Evolutionary conservation across 805 yeast genomes (phyloP).

Genomic region (Saturnispora hagleri): DNA sequence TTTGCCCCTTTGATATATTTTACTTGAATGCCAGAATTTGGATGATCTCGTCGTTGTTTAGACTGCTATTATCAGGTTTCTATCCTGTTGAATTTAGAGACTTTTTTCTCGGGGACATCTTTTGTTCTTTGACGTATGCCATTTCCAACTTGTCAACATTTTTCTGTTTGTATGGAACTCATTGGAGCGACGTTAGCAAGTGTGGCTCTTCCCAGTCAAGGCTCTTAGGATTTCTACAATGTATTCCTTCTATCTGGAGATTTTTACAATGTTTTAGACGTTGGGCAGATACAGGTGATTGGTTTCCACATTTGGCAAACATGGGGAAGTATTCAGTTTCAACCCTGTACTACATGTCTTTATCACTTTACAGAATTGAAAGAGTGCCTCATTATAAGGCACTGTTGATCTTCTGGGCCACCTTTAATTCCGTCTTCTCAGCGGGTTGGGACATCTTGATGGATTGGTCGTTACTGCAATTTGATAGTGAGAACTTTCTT

Average conservation of each 20-base stretch:
- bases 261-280: constrained; percentile 85
- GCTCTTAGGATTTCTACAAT: constrained; percentile 70
- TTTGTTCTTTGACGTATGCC: constrained; percentile 83
- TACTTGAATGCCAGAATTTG: constrained; percentile 64
- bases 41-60: constrained; percentile 61
- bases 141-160: constrained; percentile 79
- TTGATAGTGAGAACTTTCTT: constrained; percentile 44
- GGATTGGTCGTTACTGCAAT: constrained; percentile 91
- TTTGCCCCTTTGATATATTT: constrained; percentile 53
- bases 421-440: constrained; percentile 60
- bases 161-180: constrained; percentile 68
- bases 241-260: constrained; percentile 87
- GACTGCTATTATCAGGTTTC: constrained; percentile 72
- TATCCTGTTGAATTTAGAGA: constrained; percentile 95
- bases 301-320: constrained; percentile 94
- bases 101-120: constrained; percentile 85
- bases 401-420: constrained; percentile 64
- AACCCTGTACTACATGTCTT: constrained; percentile 55
- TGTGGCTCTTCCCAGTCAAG: constrained; percentile 80
- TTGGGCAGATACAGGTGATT: constrained; percentile 85
- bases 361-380: constrained; percentile 73
- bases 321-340: constrained; percentile 67
- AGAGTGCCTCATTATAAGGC: constrained; percentile 35
- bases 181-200: constrained; percentile 49
- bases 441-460: constrained; percentile 83